Conservation (phyloP, 208 protist species). For the Giardia muris region DNA sequence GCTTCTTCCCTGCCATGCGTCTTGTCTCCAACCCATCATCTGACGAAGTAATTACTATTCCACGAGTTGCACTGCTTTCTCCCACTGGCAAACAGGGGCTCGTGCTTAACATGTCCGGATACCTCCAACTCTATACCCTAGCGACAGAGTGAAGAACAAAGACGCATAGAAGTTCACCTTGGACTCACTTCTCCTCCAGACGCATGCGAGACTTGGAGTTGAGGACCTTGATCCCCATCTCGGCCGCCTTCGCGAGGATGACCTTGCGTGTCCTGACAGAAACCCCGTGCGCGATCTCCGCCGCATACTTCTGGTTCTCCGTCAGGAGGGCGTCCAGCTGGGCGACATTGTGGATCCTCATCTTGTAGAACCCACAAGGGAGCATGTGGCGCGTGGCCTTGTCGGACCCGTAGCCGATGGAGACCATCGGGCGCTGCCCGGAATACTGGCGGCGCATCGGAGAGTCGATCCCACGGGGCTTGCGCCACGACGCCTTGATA, state of each 20-base stretch:
- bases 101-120: no score
- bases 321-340: constrained; percentile 35
- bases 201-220: constrained; percentile 24
- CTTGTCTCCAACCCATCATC: no score
- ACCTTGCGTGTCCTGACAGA: constrained; percentile 11
- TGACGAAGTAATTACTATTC: no score
- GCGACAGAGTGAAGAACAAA: no score
- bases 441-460: constrained; percentile 72
- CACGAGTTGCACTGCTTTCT: no score
- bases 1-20: no score
- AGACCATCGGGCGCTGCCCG: constrained; percentile 69
- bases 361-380: constrained; percentile 31
- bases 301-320: constrained; percentile 26
- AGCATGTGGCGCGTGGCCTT: constrained; percentile 29
- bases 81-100: no score
- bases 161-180: no score
- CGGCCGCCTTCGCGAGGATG: constrained; percentile 23
- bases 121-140: no score
- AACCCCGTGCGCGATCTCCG: constrained; percentile 27
- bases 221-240: constrained; percentile 27
- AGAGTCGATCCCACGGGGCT: constrained; percentile 92
- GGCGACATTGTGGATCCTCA: constrained; percentile 19
- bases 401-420: constrained; percentile 40
- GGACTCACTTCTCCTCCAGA: constrained; percentile 18
- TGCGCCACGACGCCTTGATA: constrained; percentile 71